These are phyloP conservation scores for Fusarium pininemorale DNA, from an alignment of 2,329 filamentous ascomycete genomes.

Conservation along the genomic window DNA sequence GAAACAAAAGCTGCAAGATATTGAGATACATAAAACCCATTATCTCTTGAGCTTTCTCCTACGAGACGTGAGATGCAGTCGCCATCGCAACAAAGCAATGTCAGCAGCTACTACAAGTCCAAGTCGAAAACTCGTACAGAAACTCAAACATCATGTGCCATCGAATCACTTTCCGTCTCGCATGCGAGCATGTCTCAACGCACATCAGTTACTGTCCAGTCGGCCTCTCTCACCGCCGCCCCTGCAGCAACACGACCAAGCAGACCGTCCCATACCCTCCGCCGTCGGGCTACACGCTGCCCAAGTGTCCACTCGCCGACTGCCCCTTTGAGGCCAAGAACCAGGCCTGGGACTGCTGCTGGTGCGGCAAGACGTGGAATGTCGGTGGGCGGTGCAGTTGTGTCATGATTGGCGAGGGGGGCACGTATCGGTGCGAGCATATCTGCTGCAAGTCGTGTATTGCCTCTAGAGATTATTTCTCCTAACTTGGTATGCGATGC, in stretches of 20 bases:
- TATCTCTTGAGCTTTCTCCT: neutral
- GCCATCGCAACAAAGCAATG: neutral
- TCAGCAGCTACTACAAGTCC: neutral
- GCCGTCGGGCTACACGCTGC: conserved; percentile 53
- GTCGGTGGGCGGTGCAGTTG: conserved; percentile 59
- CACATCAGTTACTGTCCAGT: conserved; percentile 56
- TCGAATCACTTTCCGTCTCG: conserved; percentile 59
- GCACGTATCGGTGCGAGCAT: conserved; percentile 61
- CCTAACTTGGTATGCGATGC: neutral
- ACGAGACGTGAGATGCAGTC: neutral
- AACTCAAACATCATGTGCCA: conserved; percentile 55
- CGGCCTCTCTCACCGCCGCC: conserved; percentile 49
- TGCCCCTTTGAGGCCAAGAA: conserved; percentile 62
- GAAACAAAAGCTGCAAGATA: neutral
- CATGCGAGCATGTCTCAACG: conserved; percentile 61
- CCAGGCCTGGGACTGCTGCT: conserved; percentile 64
- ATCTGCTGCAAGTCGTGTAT: conserved; percentile 63
- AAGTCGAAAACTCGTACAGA: neutral
- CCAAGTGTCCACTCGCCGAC: conserved; percentile 56
- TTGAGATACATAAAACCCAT: conserved; percentile 22
- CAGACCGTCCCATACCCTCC: conserved; percentile 58
- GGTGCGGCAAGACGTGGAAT: conserved; percentile 65
- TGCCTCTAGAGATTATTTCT: conserved; percentile 49
- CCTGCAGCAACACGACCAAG: conserved; percentile 55
- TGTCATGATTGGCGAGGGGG: conserved; percentile 62